Conservation (phyloP, 805 yeast genomes). For the Lipomyces japonicus region DNA sequence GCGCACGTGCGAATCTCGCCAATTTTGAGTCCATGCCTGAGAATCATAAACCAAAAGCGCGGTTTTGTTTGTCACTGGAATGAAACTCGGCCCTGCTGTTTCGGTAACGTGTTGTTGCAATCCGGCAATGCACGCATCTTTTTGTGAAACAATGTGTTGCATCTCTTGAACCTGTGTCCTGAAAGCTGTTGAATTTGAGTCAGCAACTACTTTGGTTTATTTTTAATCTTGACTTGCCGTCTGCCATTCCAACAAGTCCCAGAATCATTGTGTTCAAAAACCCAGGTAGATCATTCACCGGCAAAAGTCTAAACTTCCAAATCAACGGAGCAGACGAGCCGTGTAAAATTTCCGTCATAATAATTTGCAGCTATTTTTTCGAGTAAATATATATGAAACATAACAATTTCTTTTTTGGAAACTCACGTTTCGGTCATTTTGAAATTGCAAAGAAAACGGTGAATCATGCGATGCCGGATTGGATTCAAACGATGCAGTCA, state of each 20-base stretch:
- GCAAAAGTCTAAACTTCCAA: slow-evolving; percentile 12
- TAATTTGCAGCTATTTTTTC: no score
- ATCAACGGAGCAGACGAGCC: no score
- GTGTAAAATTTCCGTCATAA: no score
- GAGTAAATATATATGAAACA: no score
- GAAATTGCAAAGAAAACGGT: no score
- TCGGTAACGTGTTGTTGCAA: slow-evolving; percentile 8
- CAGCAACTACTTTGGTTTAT: neutral
- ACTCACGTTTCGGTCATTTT: no score
- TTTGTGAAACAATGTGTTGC: slow-evolving; percentile 1
- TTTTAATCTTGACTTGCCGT: slow-evolving; percentile 3
- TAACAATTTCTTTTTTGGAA: no score
- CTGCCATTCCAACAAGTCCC: slow-evolving; percentile 8
- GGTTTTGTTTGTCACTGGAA: slow-evolving; percentile 6
- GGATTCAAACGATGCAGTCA: slow-evolving; percentile 1
- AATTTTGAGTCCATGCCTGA: slow-evolving; percentile 2
- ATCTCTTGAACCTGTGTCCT: slow-evolving; percentile 10
- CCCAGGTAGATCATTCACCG: neutral
- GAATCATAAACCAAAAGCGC: slow-evolving; percentile 9
- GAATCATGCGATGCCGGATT: neutral
- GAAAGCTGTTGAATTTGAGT: neutral
- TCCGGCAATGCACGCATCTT: slow-evolving; percentile 13
- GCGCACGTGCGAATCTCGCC: slow-evolving; percentile 1
- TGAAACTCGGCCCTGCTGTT: slow-evolving; percentile 2
- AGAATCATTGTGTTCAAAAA: slow-evolving; percentile 1